Conservation (phyloP, 1,284 basidiomycete genomes). For the Amylostereum chailletii region DNA sequence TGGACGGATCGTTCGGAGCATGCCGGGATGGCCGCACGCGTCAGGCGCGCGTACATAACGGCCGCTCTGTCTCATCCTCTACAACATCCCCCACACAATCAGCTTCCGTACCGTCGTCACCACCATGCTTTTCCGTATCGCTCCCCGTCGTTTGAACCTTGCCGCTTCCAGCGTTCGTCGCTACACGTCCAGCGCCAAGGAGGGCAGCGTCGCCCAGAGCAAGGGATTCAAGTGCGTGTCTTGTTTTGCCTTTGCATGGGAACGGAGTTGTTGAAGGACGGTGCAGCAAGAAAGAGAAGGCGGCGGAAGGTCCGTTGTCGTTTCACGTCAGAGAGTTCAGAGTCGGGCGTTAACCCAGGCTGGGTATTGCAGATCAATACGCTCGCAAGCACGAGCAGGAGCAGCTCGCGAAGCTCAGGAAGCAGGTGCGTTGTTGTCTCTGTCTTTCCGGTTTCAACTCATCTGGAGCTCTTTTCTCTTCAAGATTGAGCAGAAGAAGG, state of each 20-base stretch:
- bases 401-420: slow-evolving; percentile 47
- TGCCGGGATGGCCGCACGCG: no score
- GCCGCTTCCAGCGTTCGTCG: slow-evolving; percentile 2
- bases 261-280: slow-evolving; percentile 4
- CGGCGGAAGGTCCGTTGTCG: slow-evolving; percentile 48
- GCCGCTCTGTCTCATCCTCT: no score
- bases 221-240: slow-evolving; percentile 42
- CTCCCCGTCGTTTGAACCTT: slow-evolving; percentile 5
- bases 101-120: slow-evolving; percentile 18
- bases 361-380: slow-evolving; percentile 41
- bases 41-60: no score
- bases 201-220: slow-evolving; percentile 49
- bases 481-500: slow-evolving; percentile 51
- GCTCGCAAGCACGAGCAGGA: slow-evolving; percentile 45
- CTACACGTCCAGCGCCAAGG: slow-evolving; percentile 21
- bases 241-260: slow-evolving; percentile 8
- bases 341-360: not conserved
- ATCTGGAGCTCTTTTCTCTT: not conserved
- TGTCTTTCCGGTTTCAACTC: not conserved
- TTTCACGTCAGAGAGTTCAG: not conserved
- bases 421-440: slow-evolving; percentile 33
- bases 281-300: slow-evolving; percentile 63
- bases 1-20: no score
- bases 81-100: not conserved
- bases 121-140: slow-evolving; percentile 10